These are phyloP conservation scores for Anthracocystis walkeri DNA, from an alignment of 1,284 basidiomycete genomes.

Conservation along the genomic window DNA sequence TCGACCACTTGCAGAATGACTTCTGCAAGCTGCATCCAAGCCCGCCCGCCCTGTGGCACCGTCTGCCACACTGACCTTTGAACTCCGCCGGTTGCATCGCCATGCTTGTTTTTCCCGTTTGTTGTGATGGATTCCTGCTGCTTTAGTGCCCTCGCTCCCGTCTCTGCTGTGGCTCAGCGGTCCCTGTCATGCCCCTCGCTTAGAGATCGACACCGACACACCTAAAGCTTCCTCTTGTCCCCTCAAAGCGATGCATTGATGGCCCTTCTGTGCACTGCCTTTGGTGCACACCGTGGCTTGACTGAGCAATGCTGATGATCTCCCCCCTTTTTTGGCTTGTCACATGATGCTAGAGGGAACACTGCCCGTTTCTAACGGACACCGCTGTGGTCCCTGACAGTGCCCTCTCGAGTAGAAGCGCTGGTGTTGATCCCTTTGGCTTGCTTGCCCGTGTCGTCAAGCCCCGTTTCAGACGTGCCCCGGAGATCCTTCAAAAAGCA, in stretches of 20 bases:
- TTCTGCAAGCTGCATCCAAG: no score
- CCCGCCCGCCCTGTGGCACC: no score
- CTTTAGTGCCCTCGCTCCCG: background rate
- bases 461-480: background rate
- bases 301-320: background rate
- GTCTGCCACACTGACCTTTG: background rate
- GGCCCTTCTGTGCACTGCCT: background rate
- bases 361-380: background rate
- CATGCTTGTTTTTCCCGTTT: background rate
- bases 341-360: constrained; percentile 1
- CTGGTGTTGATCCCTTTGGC: background rate
- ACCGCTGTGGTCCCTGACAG: background rate
- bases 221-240: no score
- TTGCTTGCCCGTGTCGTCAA: background rate
- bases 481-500: constrained; percentile 1
- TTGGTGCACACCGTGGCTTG: no score
- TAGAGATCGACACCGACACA: background rate
- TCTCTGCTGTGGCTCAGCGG: background rate
- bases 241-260: no score
- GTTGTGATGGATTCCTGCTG: background rate
- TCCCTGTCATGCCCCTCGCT: constrained; percentile 5
- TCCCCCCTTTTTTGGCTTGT: constrained; percentile 1
- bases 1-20: background rate
- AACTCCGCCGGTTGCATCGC: constrained; percentile 3
- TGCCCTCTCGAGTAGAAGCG: background rate